Conservation (phyloP, 176 grass and related monocot genomes). For the Oryza officinalis region DNA sequence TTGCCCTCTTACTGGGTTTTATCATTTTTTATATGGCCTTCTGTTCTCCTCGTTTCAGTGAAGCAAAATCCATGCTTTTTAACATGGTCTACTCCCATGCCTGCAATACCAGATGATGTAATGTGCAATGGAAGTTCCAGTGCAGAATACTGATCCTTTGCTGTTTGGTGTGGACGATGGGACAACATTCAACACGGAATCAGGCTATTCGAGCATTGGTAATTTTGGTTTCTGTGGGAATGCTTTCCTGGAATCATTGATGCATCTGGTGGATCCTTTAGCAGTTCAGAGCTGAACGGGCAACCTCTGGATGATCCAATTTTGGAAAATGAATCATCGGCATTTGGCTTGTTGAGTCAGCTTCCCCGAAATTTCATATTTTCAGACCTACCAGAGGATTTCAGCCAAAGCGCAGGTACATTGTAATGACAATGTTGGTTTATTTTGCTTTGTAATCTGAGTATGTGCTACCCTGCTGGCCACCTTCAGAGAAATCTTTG, state of each 20-base stretch:
- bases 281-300: conserved; percentile 84
- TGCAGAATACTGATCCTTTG: conserved; percentile 52
- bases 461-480: no score
- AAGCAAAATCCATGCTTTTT: conserved; percentile 76
- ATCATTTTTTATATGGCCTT: conserved; percentile 15
- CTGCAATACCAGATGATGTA: conserved; percentile 53
- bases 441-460: background rate
- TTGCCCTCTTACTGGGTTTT: background rate
- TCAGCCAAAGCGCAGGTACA: conserved; percentile 79
- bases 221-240: conserved; percentile 79
- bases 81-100: conserved; percentile 46
- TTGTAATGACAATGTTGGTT: background rate
- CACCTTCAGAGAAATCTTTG: background rate
- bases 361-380: conserved; percentile 80
- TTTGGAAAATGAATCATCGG: conserved; percentile 72
- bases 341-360: conserved; percentile 78
- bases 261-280: conserved; percentile 87
- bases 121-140: conserved; percentile 64
- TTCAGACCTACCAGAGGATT: conserved; percentile 86
- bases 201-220: conserved; percentile 71
- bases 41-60: conserved; percentile 60
- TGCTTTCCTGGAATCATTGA: conserved; percentile 80
- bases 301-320: conserved; percentile 71
- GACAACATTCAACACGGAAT: conserved; percentile 75
- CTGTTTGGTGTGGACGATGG: conserved; percentile 62